Percentiles rank a stretch among this genome's conserved stretches.
Evolutionary conservation across 1,284 basidiomycete genomes (phyloP).

Genomic region (Meira nashicola): DNA sequence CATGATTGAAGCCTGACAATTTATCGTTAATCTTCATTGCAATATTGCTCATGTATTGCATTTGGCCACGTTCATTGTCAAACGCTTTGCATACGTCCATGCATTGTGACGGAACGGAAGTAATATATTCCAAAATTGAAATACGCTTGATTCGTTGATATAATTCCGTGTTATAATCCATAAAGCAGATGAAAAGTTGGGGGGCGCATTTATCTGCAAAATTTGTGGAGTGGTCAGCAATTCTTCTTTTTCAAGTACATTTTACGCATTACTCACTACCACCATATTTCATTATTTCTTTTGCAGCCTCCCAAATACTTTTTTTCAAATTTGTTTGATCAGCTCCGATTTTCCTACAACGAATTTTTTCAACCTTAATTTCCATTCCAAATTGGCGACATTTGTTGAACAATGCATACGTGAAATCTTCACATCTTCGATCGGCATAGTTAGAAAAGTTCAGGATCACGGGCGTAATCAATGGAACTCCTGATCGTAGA

Average conservation of each 20-base stretch:
- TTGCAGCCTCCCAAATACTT: constrained; percentile 16
- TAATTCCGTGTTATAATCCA: constrained; percentile 29
- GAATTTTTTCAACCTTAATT: neutral
- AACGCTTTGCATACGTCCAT: constrained; percentile 32
- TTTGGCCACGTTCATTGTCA: constrained; percentile 31
- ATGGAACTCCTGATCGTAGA: constrained; percentile 14
- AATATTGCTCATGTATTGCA: constrained; percentile 57
- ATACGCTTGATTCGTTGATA: constrained; percentile 55
- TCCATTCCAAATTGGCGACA: neutral
- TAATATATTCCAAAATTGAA: constrained; percentile 45
- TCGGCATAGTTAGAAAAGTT: constrained; percentile 21
- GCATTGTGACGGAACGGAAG: constrained; percentile 53
- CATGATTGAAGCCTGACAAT: constrained; percentile 56
- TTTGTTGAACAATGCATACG: neutral
- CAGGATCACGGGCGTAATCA: constrained; percentile 30
- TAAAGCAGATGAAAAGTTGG: constrained; percentile 32
- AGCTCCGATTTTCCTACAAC: neutral
- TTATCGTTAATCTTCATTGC: constrained; percentile 54
- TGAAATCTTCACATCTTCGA: neutral
- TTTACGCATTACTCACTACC: neutral
- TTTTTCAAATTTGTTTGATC: constrained; percentile 9
- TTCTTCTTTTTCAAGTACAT: too few species aligned
- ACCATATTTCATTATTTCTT: constrained; percentile 10
- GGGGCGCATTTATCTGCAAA: constrained; percentile 18
- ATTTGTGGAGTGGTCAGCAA: too few species aligned